Evolutionary conservation across 1,284 basidiomycete genomes (phyloP), one percentile per base, ranked within the genome.

Genomic region (Limonomyces culmigenus): DNA sequence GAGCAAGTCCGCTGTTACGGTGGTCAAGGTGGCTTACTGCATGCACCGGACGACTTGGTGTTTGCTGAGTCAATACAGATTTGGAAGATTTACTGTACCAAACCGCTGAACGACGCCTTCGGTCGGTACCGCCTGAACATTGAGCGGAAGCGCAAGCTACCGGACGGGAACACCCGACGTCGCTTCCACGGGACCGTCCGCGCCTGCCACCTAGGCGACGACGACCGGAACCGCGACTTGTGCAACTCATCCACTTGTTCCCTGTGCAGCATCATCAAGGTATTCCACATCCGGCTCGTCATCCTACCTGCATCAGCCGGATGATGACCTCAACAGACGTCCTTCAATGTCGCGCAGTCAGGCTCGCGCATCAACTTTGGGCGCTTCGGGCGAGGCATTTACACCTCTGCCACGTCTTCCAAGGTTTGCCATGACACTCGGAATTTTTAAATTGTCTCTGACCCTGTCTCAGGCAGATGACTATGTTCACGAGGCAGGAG

Each of bases 111-210:
- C 23, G 23, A 27, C 23, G 8, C 8, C 8, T 27, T 8, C 23
- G 23, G 8, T 8, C 8, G n/a, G n/a, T 27, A 27, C n/a, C 8
- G 23, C 8, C 23, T 27, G 8, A n/a, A 27, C 23, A n/a, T 27
- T 27, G 23, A 27, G 23, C 23, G 23, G 8, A 8, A n/a, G 8
- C 8, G 8, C n/a, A 27, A 27, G n/a, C 8, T 34, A 3, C 6
- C 33, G 19, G 32, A 14, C 19, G 34, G 19, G 16, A 29, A 36
- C 25, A 27, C 18, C 11, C 17, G 29, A 11, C 35, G 35, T 5
- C 35, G 35, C 15, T 36, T 10, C 25, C 35, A 36, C 17, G 35
- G 35, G n/a, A 36, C 35, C 10, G 30, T 19, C 3, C 15, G 35
- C 13, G 35, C 35, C 3, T 36, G 35, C 15, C 3, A 10, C 5